These are phyloP conservation scores for Aspergillus bombycis DNA, from an alignment of 2,329 filamentous ascomycete species.

Conservation along the genomic window DNA sequence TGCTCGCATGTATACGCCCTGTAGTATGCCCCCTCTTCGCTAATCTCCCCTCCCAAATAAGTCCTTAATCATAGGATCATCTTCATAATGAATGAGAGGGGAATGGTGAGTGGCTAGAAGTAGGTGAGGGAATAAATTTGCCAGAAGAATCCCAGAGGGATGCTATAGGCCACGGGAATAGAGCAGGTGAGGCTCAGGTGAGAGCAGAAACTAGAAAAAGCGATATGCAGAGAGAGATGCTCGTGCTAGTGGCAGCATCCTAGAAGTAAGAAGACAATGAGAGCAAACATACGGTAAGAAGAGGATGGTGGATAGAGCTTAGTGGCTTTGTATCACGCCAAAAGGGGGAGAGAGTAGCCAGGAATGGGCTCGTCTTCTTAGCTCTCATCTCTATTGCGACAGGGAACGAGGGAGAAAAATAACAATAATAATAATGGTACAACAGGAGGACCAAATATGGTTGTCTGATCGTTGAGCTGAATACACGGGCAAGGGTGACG, in stretches of 20 bases:
- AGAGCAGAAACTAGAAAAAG: background rate
- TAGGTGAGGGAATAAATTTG: background rate
- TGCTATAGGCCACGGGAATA: background rate
- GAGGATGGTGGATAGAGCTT: background rate
- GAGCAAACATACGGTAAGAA: background rate
- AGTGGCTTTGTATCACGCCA: conserved; percentile 10
- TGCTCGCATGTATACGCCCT: conserved; percentile 10
- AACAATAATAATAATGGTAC: background rate
- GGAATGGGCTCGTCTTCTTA: background rate
- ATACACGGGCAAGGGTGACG: background rate
- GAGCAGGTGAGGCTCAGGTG: background rate
- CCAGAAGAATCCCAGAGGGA: background rate
- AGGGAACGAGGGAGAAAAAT: background rate
- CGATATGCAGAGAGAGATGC: background rate
- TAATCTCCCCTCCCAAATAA: background rate
- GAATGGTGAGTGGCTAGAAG: background rate
- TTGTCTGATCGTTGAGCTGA: background rate
- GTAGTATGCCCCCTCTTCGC: background rate
- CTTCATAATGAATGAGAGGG: conserved; percentile 10
- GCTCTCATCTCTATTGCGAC: background rate
- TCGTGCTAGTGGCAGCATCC: background rate
- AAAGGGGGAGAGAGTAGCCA: conserved; percentile 1
- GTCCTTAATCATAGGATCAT: conserved; percentile 1
- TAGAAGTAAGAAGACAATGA: background rate
- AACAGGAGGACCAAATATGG: too few species aligned